A percentile compares a stretch with the other conserved stretches of the same genome.
phyloP scores from a whole-genome alignment of 257 asterid genomes.

The Petunia secreta region DNA sequence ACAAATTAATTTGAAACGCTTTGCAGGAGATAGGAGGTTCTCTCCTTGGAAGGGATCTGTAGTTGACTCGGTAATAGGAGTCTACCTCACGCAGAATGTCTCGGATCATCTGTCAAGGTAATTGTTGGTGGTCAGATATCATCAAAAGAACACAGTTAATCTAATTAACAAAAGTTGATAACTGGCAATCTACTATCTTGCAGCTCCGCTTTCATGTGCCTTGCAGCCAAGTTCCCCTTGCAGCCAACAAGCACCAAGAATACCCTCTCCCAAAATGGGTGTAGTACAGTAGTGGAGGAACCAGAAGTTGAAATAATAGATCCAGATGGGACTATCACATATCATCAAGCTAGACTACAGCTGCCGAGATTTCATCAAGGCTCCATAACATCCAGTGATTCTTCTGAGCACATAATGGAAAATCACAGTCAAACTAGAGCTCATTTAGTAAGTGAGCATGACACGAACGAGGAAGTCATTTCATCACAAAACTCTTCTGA shows the following conservation, averaged over 20 bases:
- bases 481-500: constrained; percentile 86
- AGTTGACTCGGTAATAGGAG: constrained; percentile 97
- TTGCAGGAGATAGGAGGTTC: constrained; percentile 91
- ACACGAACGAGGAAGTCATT: constrained; percentile 57
- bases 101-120: constrained; percentile 99
- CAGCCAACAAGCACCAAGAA: constrained; percentile 37
- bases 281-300: constrained; percentile 48
- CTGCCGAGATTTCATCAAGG: constrained; percentile 46
- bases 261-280: constrained; percentile 33
- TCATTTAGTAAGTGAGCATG: constrained; percentile 36
- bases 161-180: background rate
- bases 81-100: constrained; percentile 94
- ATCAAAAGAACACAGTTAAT: constrained; percentile 19
- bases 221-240: constrained; percentile 81
- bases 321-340: constrained; percentile 65
- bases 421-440: constrained; percentile 36
- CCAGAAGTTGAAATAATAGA: constrained; percentile 60
- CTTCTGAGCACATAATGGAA: constrained; percentile 38
- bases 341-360: constrained; percentile 41
- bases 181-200: constrained; percentile 28
- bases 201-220: constrained; percentile 96
- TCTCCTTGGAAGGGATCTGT: constrained; percentile 97
- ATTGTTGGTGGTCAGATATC: constrained; percentile 2
- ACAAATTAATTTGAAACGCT: constrained; percentile 25
- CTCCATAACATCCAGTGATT: constrained; percentile 47